Evolutionary conservation across 352 stramenopile species (phyloP).

Genomic region (Discostella stelligera): DNA sequence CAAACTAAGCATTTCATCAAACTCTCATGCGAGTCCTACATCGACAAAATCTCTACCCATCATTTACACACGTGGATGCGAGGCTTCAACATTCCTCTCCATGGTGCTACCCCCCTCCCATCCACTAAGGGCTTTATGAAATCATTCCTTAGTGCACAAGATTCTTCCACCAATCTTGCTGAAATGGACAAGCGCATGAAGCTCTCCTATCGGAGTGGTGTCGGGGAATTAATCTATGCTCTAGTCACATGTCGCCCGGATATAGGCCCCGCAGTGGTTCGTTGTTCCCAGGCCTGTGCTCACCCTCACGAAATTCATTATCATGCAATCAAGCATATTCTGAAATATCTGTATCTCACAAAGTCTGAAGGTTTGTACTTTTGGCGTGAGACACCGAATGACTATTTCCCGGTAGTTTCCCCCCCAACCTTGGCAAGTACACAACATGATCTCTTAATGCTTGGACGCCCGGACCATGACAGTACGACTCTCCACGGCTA

Average conservation of each 20-base stretch:
- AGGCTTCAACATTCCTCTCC: neutral
- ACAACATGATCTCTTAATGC: neutral
- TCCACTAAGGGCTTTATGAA: neutral
- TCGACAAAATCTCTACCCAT: too few relatives aligned
- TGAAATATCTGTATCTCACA: conserved; percentile 9
- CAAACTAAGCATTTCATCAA: conserved; percentile 43
- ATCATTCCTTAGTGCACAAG: neutral
- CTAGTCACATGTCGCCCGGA: conserved; percentile 23
- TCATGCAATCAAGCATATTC: neutral
- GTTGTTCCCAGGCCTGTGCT: too few relatives aligned
- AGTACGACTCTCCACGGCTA: too few relatives aligned
- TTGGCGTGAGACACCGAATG: conserved; percentile 9
- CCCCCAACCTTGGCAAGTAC: conserved; percentile 9
- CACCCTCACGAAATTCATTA: too few relatives aligned
- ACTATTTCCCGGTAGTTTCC: too few relatives aligned
- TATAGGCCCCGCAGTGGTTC: neutral
- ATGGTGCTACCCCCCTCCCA: conserved; percentile 1
- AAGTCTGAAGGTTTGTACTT: conserved; percentile 12
- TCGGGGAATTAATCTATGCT: conserved; percentile 25
- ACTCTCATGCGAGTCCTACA: conserved; percentile 24
- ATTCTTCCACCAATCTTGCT: conserved; percentile 4
- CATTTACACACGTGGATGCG: conserved; percentile 8
- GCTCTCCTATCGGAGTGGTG: conserved; percentile 33
- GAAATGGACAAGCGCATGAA: conserved; percentile 2
- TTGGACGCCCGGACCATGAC: neutral